A percentile compares a stretch with the other conserved stretches of the same genome.
Conservation (phyloP, 2,329 filamentous ascomycete genomes). For the Colletotrichum sp. region DNA sequence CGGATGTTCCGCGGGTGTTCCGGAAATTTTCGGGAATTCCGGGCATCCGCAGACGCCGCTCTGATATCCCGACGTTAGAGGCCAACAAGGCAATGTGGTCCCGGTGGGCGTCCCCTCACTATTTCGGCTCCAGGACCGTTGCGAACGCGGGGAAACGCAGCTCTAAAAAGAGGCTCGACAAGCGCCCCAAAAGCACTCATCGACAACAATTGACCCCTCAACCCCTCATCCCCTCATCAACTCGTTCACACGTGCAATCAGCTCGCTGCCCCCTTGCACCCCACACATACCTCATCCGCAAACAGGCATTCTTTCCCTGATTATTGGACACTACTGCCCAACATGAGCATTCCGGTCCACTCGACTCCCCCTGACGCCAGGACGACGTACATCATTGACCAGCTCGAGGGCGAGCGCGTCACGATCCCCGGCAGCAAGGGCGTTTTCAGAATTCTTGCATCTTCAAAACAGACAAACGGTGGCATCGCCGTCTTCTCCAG, state of each 20-base stretch:
- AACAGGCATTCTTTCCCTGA: not conserved
- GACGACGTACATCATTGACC: constrained; percentile 50
- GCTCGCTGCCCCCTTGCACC: not conserved
- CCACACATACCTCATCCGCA: not conserved
- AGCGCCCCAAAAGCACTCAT: not conserved
- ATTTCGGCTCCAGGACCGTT: not conserved
- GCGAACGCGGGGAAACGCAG: not conserved
- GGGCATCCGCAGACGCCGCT: not conserved
- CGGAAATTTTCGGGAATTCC: not conserved
- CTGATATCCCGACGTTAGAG: not conserved
- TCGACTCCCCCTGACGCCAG: constrained; percentile 39
- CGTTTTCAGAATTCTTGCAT: constrained; percentile 54
- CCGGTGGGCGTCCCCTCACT: not conserved
- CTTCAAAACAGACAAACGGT: constrained; percentile 55
- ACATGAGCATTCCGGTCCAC: constrained; percentile 36
- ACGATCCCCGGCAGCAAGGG: constrained; percentile 59
- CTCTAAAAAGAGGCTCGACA: constrained; percentile 8
- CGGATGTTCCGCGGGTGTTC: not conserved
- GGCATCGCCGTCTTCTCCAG: constrained; percentile 56
- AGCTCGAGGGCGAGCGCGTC: constrained; percentile 55
- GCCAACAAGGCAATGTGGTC: not conserved
- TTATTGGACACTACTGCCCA: not conserved
- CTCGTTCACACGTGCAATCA: not conserved
- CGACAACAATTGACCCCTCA: not conserved
- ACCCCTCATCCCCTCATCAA: not conserved